Evolutionary conservation across 2,329 filamentous ascomycete species (phyloP), one percentile per base, ranked within the genome.

Genomic region (Teratosphaeria epicoccoides): DNA sequence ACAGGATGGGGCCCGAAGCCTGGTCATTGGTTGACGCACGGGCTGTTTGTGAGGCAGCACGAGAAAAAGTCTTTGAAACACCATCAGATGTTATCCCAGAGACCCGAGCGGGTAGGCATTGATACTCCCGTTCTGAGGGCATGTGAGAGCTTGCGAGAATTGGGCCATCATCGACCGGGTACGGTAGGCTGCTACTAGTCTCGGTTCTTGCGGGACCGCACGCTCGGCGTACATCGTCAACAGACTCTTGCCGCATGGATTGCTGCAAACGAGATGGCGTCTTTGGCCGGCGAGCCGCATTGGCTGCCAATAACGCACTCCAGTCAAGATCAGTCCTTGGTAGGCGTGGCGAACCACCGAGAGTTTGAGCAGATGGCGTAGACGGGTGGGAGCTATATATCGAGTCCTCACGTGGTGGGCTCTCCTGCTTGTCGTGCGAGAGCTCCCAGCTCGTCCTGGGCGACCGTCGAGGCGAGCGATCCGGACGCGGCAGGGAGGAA

Each of bases 101-200:
- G 24, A 49, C 49, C 7, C 52, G 52, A 20, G 56, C 40, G 43
- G 61, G 59, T 24, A 64, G 58, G 49, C 66, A 71, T 40, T 72
- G 71, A 45, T 70, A 70, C 11, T 68, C 61, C 43, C 68, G 63
- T 56, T 74, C 73, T 4, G 68, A 60, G 14, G 73, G 72, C 71
- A 75, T 74, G 33, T 47, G 49, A n/a, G 58, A 52, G 59, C 65
- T 52, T 56, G 56, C 59, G 22, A 47, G 56, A 20, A 24, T 62
- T 11, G 64, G 58, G 28, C 63, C 63, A 53, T 73, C 68, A 46
- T 75, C 72, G 20, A 71, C 67, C 2, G 73, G 73, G 56, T 76
- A 76, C n/a, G 73, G 72, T 22, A 74, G 59, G 17, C 63, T 55
- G 10, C 23, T 37, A 48, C 28, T 23, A 5, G 20, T 24, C 6